Evolutionary conservation across 495 filamentous ascomycete species (phyloP).

Genomic region (Penicillium daleae): DNA sequence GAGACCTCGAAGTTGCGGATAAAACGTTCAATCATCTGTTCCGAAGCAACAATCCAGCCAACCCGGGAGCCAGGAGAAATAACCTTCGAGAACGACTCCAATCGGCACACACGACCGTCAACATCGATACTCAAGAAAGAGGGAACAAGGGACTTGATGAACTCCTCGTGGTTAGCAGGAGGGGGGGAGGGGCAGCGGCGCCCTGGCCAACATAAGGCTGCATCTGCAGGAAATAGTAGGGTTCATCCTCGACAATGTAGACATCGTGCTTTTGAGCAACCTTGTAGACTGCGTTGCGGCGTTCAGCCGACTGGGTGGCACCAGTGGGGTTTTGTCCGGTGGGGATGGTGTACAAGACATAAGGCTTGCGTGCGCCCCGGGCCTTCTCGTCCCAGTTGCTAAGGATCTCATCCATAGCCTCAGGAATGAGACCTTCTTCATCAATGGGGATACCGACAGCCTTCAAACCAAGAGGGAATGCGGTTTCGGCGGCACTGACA

Average conservation of each 20-base stretch:
- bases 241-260: constrained; percentile 91
- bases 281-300: constrained; percentile 72
- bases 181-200: constrained; percentile 54
- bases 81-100: constrained; percentile 74
- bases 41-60: constrained; percentile 72
- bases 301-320: constrained; percentile 69
- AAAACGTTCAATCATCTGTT: constrained; percentile 81
- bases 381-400: constrained; percentile 62
- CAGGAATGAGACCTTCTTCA: constrained; percentile 73
- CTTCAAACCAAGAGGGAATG: constrained; percentile 72
- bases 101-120: constrained; percentile 68
- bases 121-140: constrained; percentile 64
- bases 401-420: constrained; percentile 66
- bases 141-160: constrained; percentile 63
- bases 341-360: constrained; percentile 58
- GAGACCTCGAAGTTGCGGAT: constrained; percentile 75
- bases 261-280: constrained; percentile 82
- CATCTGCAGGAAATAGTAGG: constrained; percentile 99
- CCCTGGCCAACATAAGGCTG: constrained; percentile 69
- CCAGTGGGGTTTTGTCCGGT: constrained; percentile 94
- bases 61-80: constrained; percentile 62
- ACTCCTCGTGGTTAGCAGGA: constrained; percentile 59
- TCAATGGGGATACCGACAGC: constrained; percentile 79
- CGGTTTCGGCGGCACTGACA: constrained; percentile 78
- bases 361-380: constrained; percentile 68